Base-by-base conservation (phyloP, 2,329 filamentous ascomycete species). In the Pseudofabraea citricarpa region DNA sequence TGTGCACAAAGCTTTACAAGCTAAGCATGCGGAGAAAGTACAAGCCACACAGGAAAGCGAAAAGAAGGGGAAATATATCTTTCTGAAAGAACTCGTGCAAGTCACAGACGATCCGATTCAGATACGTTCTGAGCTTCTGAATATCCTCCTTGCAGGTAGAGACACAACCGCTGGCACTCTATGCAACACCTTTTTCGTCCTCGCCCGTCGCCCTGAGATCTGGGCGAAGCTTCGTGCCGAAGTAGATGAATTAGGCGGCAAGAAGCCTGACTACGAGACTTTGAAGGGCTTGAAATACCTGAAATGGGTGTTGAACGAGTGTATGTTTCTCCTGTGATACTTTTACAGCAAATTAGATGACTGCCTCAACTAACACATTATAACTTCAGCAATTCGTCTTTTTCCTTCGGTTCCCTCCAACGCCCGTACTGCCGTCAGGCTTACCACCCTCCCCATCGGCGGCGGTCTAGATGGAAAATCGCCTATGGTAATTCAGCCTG, bases 281-380 rank as follows among this genome's bases (percentile, higher is more conserved):
- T 57, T 83, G 43, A 73, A 70, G 50, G 65, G 67, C 12, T 63
- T 81, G 58, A 74, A 68, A 47, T 81, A 81, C 44, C 49, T 82
- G 43, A 79, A 71, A 31, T 31, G 27, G 27, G 27, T 31, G 13
- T 31, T 73, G 55, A 12, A 74, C 23, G 45, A 47, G 37, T 35
- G 41, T 47, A 43, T 35, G 43, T 36, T 23, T 23, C 21, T 8
- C 20, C 32, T 37, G 6, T 37, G 15, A 38, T 31, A 31, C 6
- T 6, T 12, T 15, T 31, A 7, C 27, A n/a, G 10, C 6, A 12
- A 31, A 31, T 6, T 7, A 31, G 27, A 31, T 15, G 16, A 6
- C 27, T n/a, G 10, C 6, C 27, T n/a, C 16, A 31, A 31, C 27
- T 31, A 31, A 31, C 3, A 12, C 6, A 12, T 31, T 15, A n/a